phyloP scores from a whole-genome alignment of 2,329 filamentous ascomycete species.

The Botryosphaeria dothidea region DNA sequence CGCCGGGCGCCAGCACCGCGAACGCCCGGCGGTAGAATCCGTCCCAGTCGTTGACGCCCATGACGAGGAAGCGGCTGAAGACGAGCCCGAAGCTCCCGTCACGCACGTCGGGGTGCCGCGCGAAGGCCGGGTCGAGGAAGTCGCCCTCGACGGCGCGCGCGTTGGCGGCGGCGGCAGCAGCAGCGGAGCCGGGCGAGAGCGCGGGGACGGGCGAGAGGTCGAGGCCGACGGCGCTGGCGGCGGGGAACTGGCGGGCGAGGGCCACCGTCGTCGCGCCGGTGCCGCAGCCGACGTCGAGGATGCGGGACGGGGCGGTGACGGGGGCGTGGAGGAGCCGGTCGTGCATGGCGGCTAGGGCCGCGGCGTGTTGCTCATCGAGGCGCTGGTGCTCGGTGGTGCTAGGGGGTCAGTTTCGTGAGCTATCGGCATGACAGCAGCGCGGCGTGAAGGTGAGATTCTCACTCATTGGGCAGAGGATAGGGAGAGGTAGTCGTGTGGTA shows the following conservation, averaged over 20 bases:
- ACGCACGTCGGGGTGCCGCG: constrained; percentile 32
- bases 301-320: constrained; percentile 17
- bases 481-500: constrained; percentile 25
- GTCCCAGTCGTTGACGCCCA: constrained; percentile 53
- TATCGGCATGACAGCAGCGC: not conserved
- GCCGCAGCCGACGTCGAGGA: constrained; percentile 26
- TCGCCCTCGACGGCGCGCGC: constrained; percentile 22
- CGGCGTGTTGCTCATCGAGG: constrained; percentile 25
- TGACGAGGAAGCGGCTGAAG: constrained; percentile 52
- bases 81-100: constrained; percentile 55
- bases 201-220: constrained; percentile 30
- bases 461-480: constrained; percentile 28
- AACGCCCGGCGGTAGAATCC: not conserved
- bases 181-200: not conserved
- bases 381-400: constrained; percentile 25
- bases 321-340: constrained; percentile 23
- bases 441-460: not conserved
- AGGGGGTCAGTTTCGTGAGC: no score
- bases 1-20: constrained; percentile 43
- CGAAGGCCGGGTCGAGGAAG: constrained; percentile 15
- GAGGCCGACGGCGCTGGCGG: constrained; percentile 21
- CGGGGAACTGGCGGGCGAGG: constrained; percentile 21
- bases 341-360: constrained; percentile 22
- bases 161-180: constrained; percentile 18
- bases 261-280: constrained; percentile 23